Percentiles rank a stretch among this genome's conserved stretches.
Conservation (phyloP, 495 filamentous ascomycete genomes). For the Acidiella bohemica region DNA sequence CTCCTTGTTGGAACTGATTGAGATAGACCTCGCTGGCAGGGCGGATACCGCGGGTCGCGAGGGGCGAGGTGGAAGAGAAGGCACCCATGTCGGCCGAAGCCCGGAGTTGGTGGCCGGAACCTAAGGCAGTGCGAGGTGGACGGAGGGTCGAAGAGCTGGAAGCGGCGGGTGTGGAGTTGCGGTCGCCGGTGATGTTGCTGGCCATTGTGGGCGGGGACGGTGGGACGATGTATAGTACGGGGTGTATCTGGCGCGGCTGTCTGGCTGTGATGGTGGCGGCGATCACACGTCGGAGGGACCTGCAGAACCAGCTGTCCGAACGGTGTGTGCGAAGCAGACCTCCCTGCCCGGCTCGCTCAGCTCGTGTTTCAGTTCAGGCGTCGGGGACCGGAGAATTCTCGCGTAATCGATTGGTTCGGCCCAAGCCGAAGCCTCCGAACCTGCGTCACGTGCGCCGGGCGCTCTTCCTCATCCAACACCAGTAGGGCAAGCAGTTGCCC, state of each 20-base stretch:
- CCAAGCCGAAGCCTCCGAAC: too few species aligned
- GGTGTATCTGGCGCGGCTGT: not conserved
- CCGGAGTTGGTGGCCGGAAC: constrained; percentile 71
- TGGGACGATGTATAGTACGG: not conserved
- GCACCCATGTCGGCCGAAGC: constrained; percentile 95
- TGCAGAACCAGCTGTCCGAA: constrained; percentile 4
- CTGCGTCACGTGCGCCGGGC: too few species aligned
- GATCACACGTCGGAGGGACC: constrained; percentile 1
- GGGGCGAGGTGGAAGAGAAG: constrained; percentile 53
- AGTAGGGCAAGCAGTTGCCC: too few species aligned
- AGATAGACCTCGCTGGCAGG: constrained; percentile 89
- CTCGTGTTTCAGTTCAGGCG: too few species aligned
- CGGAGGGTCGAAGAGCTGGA: constrained; percentile 58
- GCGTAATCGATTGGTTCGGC: too few species aligned
- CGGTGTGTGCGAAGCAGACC: not conserved
- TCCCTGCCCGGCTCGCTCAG: too few species aligned
- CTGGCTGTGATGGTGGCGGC: not conserved
- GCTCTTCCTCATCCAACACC: too few species aligned
- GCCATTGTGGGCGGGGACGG: constrained; percentile 37
- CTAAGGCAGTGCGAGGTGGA: constrained; percentile 66
- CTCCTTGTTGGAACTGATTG: constrained; percentile 50
- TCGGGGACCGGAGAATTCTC: too few species aligned
- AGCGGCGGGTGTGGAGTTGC: constrained; percentile 94
- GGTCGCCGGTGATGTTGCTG: constrained; percentile 66
- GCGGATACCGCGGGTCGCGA: constrained; percentile 67